These are phyloP conservation scores for Suillus plorans DNA, from an alignment of 768 basidiomycete species.

Conservation along the genomic window DNA sequence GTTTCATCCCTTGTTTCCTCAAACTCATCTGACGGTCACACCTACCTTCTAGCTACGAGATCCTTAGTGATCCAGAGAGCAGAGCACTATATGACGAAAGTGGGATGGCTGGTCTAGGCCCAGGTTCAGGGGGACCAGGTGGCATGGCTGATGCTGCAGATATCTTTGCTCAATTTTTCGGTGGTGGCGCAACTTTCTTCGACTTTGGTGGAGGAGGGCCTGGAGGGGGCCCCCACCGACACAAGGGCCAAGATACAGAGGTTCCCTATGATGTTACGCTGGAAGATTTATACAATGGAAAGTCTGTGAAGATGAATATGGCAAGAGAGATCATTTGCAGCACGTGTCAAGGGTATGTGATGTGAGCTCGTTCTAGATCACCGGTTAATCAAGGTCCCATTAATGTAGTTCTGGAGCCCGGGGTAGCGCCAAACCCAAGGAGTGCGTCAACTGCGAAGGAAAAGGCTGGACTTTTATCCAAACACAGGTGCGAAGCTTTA, in stretches of 20 bases:
- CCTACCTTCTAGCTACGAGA: slow-evolving; percentile 64
- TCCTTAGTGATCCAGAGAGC: slow-evolving; percentile 66
- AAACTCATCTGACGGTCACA: slow-evolving; percentile 11
- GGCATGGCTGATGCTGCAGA: slow-evolving; percentile 57
- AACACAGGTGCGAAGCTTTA: slow-evolving; percentile 42
- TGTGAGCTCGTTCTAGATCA: slow-evolving; percentile 7
- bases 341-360: slow-evolving; percentile 72
- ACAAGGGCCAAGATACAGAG: slow-evolving; percentile 70
- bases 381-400: slow-evolving; percentile 9
- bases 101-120: slow-evolving; percentile 70
- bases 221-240: slow-evolving; percentile 46
- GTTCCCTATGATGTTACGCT: slow-evolving; percentile 84
- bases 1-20: slow-evolving; percentile 29
- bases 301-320: slow-evolving; percentile 83
- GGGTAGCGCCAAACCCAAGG: slow-evolving; percentile 80
- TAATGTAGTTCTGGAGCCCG: slow-evolving; percentile 71
- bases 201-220: slow-evolving; percentile 59
- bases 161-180: slow-evolving; percentile 76
- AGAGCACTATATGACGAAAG: slow-evolving; percentile 71
- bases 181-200: slow-evolving; percentile 56
- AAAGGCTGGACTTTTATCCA: slow-evolving; percentile 72
- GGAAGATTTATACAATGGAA: slow-evolving; percentile 92
- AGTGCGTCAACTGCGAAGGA: slow-evolving; percentile 80
- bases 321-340: slow-evolving; percentile 82
- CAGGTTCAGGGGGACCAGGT: slow-evolving; percentile 43